Evolutionary conservation across 2,329 filamentous ascomycete species (phyloP).

Genomic region (Hypoxylon sp.): DNA sequence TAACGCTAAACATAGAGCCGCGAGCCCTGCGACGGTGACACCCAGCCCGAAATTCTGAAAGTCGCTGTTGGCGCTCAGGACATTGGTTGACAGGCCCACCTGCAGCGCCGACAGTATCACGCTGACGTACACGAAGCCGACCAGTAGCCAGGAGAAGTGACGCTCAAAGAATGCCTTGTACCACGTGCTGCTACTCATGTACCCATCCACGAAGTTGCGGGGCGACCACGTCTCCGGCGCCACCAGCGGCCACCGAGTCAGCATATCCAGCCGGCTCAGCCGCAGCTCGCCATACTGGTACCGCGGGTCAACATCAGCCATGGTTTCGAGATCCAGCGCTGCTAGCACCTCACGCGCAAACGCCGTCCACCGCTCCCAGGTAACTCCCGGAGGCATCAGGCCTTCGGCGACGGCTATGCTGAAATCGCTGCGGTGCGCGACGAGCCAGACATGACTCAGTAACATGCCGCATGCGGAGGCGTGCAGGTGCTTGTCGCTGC

Average conservation of each 20-base stretch:
- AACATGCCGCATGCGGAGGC: slow-evolving; percentile 54
- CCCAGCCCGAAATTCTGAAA: slow-evolving; percentile 47
- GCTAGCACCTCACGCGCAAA: slow-evolving; percentile 48
- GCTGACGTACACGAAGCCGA: slow-evolving; percentile 53
- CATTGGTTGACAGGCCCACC: slow-evolving; percentile 50
- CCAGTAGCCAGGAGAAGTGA: slow-evolving; percentile 52
- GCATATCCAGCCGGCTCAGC: slow-evolving; percentile 57
- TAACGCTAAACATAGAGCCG: slow-evolving; percentile 31
- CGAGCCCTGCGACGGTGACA: slow-evolving; percentile 44
- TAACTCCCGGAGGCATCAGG: slow-evolving; percentile 49
- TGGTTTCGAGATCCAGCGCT: slow-evolving; percentile 43
- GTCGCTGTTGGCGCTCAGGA: slow-evolving; percentile 22
- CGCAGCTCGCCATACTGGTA: slow-evolving; percentile 60
- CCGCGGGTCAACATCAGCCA: slow-evolving; percentile 52
- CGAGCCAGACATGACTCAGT: slow-evolving; percentile 57
- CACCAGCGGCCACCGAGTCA: slow-evolving; percentile 49
- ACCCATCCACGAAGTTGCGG: slow-evolving; percentile 47
- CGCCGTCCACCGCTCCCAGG: slow-evolving; percentile 51
- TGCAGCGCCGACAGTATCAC: slow-evolving; percentile 55
- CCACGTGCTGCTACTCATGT: slow-evolving; percentile 49
- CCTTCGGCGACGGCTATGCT: slow-evolving; percentile 49
- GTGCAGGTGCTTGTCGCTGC: slow-evolving; percentile 42
- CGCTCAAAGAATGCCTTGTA: slow-evolving; percentile 54
- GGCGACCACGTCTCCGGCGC: slow-evolving; percentile 44
- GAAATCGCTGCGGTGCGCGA: slow-evolving; percentile 56